Evolutionary conservation across 2,329 filamentous ascomycete species (phyloP).

Genomic region (Cadophora malorum): DNA sequence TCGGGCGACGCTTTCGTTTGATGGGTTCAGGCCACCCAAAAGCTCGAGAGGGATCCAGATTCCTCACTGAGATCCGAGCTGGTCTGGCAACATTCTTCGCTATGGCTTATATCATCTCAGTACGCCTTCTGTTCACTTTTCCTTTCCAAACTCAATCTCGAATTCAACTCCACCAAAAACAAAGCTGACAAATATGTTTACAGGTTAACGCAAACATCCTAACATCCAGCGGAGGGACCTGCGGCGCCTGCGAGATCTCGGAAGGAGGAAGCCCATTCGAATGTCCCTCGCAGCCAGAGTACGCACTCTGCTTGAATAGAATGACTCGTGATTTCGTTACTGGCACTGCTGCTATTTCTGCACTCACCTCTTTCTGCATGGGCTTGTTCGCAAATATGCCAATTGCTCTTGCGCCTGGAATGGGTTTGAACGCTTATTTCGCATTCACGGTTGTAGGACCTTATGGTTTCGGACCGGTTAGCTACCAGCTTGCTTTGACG

Average conservation of each 20-base stretch:
- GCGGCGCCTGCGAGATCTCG: conserved; percentile 29
- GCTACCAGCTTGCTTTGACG: conserved; percentile 78
- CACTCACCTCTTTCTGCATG: conserved; percentile 80
- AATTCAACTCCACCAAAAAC: conserved; percentile 43
- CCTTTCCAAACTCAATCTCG: conserved; percentile 49
- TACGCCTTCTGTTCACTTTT: conserved; percentile 47
- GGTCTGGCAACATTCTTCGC: conserved; percentile 78
- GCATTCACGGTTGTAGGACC: conserved; percentile 78
- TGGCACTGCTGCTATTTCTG: conserved; percentile 82
- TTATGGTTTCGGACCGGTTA: conserved; percentile 75
- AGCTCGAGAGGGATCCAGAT: conserved; percentile 66
- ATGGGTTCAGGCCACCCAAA: conserved; percentile 77
- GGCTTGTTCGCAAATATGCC: conserved; percentile 82
- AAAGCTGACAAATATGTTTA: conserved; percentile 24
- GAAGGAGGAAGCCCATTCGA: conserved; percentile 36
- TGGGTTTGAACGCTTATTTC: conserved; percentile 89
- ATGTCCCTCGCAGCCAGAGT: conserved; percentile 59
- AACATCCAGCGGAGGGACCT: conserved; percentile 54
- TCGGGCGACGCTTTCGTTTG: conserved; percentile 79
- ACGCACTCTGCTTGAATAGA: conserved; percentile 63
- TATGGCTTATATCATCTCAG: conserved; percentile 78
- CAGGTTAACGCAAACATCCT: conserved; percentile 70
- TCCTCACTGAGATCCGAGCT: conserved; percentile 84
- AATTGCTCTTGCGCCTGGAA: conserved; percentile 74
- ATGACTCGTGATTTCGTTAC: conserved; percentile 75